Conservation (phyloP, 345 rosid species). For the Stellera chamaejasme region DNA sequence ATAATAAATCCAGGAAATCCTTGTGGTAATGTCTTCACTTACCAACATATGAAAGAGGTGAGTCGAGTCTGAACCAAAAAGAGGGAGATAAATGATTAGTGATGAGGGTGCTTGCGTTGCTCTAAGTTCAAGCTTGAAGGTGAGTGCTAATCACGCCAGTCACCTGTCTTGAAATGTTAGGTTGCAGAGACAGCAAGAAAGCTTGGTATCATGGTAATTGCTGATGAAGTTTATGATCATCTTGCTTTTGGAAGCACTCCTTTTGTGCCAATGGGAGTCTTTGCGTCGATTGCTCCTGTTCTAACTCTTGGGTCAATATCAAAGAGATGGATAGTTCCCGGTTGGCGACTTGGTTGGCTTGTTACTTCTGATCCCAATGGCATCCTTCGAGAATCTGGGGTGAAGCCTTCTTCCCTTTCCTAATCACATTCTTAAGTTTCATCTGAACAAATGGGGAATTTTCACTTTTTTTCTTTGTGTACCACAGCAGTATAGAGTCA, state of each 20-base stretch:
- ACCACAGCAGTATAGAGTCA: no score
- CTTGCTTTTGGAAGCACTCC: conserved; percentile 44
- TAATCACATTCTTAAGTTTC: neutral
- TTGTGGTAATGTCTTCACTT: conserved; percentile 52
- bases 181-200: conserved; percentile 54
- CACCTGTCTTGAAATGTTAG: conserved; percentile 10
- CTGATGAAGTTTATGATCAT: conserved; percentile 62
- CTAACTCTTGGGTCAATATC: conserved; percentile 62
- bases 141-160: neutral
- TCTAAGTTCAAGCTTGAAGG: no score
- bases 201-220: conserved; percentile 57
- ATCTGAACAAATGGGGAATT: no score
- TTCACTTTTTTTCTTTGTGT: no score
- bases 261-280: conserved; percentile 60
- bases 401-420: conserved; percentile 7
- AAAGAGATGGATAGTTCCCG: conserved; percentile 76
- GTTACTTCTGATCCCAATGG: conserved; percentile 45
- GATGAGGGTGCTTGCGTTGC: no score
- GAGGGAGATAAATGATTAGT: no score
- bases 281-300: conserved; percentile 48
- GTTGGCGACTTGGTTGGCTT: conserved; percentile 76
- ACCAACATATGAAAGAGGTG: conserved; percentile 49
- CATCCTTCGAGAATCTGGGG: conserved; percentile 41
- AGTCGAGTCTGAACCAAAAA: neutral
- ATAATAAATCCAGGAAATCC: conserved; percentile 65